Percentiles rank a stretch among this genome's conserved stretches.
These are phyloP conservation scores for Sanghuangporus sanghuang DNA, from an alignment of 1,284 basidiomycete genomes.

Conservation along the genomic window DNA sequence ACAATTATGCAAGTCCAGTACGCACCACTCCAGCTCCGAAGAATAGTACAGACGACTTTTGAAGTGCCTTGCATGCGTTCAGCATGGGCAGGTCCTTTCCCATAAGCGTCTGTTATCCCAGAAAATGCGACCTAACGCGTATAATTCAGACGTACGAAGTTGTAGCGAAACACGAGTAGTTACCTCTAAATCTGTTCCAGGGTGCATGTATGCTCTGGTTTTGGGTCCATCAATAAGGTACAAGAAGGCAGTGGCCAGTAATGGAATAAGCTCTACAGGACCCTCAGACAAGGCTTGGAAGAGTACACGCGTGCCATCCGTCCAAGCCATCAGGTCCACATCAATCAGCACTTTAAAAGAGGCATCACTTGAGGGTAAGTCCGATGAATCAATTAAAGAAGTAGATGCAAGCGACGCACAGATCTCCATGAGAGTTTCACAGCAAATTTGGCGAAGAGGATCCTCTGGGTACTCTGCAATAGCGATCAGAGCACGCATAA, in stretches of 20 bases:
- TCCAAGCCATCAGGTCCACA: slow-evolving; percentile 74
- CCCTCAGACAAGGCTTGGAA: slow-evolving; percentile 86
- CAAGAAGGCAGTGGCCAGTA: slow-evolving; percentile 84
- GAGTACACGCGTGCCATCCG: slow-evolving; percentile 85
- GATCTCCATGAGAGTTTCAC: slow-evolving; percentile 91
- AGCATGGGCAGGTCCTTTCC: slow-evolving; percentile 70
- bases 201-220: slow-evolving; percentile 73
- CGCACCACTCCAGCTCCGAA: slow-evolving; percentile 92
- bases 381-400: background rate
- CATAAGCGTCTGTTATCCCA: slow-evolving; percentile 88
- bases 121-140: slow-evolving; percentile 69
- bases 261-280: slow-evolving; percentile 76
- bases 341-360: slow-evolving; percentile 67
- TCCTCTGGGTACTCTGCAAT: slow-evolving; percentile 93
- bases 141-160: slow-evolving; percentile 14
- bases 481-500: slow-evolving; percentile 87
- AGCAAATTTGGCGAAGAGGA: slow-evolving; percentile 76
- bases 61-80: slow-evolving; percentile 76
- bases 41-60: slow-evolving; percentile 76
- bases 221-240: slow-evolving; percentile 84
- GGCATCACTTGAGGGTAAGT: slow-evolving; percentile 23
- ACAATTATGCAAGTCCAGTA: slow-evolving; percentile 14
- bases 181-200: slow-evolving; percentile 90
- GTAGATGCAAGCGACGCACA: slow-evolving; percentile 40
- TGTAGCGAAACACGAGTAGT: background rate